Base-by-base conservation (phyloP, 2,329 filamentous ascomycete genomes). In the Neocucurbitaria cava region DNA sequence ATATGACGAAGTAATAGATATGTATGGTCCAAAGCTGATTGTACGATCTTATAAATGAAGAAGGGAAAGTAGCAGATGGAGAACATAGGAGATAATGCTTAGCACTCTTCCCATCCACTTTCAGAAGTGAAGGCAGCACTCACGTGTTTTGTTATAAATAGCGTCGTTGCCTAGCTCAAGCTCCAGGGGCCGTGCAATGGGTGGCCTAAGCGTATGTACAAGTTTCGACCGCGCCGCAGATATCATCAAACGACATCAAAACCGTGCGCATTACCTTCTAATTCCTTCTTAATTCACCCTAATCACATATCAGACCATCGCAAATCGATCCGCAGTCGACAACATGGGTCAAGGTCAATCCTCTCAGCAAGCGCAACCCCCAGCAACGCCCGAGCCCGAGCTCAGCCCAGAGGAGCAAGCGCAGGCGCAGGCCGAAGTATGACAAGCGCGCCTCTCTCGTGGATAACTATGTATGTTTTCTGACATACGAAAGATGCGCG, bases 271-370 rank as follows among this genome's bases (percentile, higher is more conserved):
- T 17, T 18, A 26, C 20, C 20, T 6, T n/a, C 5, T 30, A 36
- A n/a, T 26, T 18, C 18, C 18, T 36, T 20, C 13, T 31, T 2
- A 43, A n/a, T n/a, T 31, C 13, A 13, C 18, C 3, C 18, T 5
- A 3, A 2, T 17, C 17, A 6, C 17, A 2, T 21, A 21, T 21
- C 9, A n/a, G 17, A 8, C 13, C 26, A 10, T n/a, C 33, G 10
- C 18, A 23, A 43, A 40, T 3, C 24, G 2, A 18, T 26, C 18
- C n/a, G 15, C 5, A n/a, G 17, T 13, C 17, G 5, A 21, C 52
- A 49, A 31, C 20, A 71, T 72, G 68, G 69, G 69, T 21, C 67
- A 70, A 48, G 54, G 50, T 13, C 63, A 70, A 38, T 70, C 68
- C 10, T 64, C 64, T 33, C 54, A 48, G 15, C 28, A 33, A 38